Evolutionary conservation across 495 filamentous ascomycete genomes (phyloP), one percentile per base, ranked within the genome.

Genomic region (Hypoxylon lenormandii): DNA sequence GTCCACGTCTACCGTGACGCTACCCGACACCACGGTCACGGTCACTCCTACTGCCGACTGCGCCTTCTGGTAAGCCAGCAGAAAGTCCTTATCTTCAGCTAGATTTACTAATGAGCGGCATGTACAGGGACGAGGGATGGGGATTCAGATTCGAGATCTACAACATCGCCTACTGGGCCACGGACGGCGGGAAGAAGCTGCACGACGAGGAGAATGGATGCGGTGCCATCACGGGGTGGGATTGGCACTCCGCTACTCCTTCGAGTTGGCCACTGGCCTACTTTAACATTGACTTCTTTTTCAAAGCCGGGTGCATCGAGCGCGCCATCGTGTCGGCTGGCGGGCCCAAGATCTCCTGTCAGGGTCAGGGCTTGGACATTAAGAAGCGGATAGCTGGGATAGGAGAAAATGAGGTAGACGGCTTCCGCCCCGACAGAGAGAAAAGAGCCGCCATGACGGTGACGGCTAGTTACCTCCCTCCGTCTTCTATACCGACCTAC

Each of bases 221-320:
- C 30, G 62, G 53, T n/a, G 53, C 33, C 1, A 36, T 59, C 1
- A 60, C 62, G 10, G 53, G 38, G 16, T 66, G 62, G 62, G 33
- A 16, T 16, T 55, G 51, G 51, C 23, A 26, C 23, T 36, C 21
- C 10, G 11, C 22, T 11, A 21, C 2, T 8, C 3, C 51, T 2
- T 7, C 30, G 7, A 16, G 13, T 18, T 43, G 0, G 1, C 40
- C 13, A 7, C 23, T 15, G 15, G 40, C 16, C 40, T 43, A 19
- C 16, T 43, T 43, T 16, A 43, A 43, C 49, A 23, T 56, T 3
- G 30, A 22, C 30, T 37, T 55, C 1, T 57, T 79, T 18, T 64
- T 69, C 58, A 57, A 55, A 23, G 33, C 4, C 28, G 65, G 65
- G 11, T 69, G 65, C 26, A 38, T 69, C 26, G 65, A 69, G 38